Evolutionary conservation across 2,329 filamentous ascomycete genomes (phyloP), one percentile per base, ranked within the genome.

Genomic region (Beauveria scarabaeidicola): DNA sequence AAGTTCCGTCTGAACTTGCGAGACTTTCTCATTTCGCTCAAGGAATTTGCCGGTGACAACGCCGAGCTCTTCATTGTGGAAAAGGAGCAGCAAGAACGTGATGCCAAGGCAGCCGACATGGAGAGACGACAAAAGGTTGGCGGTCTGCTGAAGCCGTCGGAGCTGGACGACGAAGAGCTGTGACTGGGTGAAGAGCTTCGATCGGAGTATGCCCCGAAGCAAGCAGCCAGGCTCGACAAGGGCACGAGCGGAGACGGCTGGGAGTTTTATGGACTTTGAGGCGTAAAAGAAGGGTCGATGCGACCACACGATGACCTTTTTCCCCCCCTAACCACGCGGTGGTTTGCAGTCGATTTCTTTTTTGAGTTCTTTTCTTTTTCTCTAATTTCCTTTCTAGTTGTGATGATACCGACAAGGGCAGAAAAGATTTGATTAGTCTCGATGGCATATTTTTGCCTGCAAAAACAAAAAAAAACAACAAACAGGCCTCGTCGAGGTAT

Each of bases 21-120:
- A 65, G 94, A 99, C 75, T 99, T 99, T 83, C 78, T 99, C 66
- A 96, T 99, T 68, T 95, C 92, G 23, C 80, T 99, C 66, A 96
- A 97, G 77, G 95, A 99, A 75, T 99, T 97, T 64, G 87, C 91
- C 1, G 94, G 90, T 56, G 94, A 99, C 75, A 97, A 97, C 68
- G 85, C 93, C 1, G 94, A 99, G 70, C 81, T 99, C 10, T 99
- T 89, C 74, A 86, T 89, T 4, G 92, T 96, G 61, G 94, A 99
- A 74, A 91, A 96, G 73, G 94, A 99, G 74, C 89, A 95, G 73
- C 91, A 91, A 64, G 88, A 93, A 62, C 86, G 85, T 64, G 90
- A 93, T 67, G 90, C 89, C 51, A 91, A 92, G 73, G 86, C 88
- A 52, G 89, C 91, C 23, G 95, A 99, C 72, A 87, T 92, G 68